These are phyloP conservation scores for Fusarium nygamai DNA, from an alignment of 2,329 filamentous ascomycete genomes.

Conservation along the genomic window DNA sequence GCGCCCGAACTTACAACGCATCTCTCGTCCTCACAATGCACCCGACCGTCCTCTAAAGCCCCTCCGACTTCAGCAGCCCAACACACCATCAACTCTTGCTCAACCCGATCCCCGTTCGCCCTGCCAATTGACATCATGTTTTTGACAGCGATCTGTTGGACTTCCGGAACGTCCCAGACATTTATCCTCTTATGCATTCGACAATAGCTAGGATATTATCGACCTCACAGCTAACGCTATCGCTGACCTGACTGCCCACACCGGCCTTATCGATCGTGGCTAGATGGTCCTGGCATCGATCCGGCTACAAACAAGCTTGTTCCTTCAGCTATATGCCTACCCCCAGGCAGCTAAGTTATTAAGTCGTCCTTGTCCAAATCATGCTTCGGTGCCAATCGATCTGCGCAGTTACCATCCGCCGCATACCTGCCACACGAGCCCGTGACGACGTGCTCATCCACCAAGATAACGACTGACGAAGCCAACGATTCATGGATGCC, in stretches of 20 bases:
- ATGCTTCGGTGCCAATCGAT: neutral
- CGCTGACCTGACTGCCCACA: neutral
- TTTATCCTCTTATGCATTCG: fast-evolving
- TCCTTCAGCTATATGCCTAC: neutral
- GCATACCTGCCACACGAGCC: neutral
- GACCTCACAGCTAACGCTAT: neutral
- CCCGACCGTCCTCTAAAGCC: neutral
- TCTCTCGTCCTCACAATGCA: neutral
- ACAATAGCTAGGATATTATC: neutral
- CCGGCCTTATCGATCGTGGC: neutral
- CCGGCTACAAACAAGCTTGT: fast-evolving
- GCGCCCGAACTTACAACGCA: fast-evolving
- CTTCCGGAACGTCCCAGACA: neutral
- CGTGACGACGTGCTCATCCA: neutral
- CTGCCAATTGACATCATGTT: neutral
- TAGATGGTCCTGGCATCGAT: neutral
- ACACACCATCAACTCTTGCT: neutral
- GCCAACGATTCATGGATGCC: neutral
- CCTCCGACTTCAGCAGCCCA: neutral
- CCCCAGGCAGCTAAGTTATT: fast-evolving
- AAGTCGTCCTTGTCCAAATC: fast-evolving
- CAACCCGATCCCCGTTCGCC: neutral
- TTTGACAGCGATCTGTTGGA: neutral
- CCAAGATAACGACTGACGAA: fast-evolving
- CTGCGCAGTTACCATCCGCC: fast-evolving